Percentiles rank a stretch among this genome's conserved stretches.
These are phyloP conservation scores for Didymella arachidicola DNA, from an alignment of 2,329 filamentous ascomycete species.

Conservation along the genomic window DNA sequence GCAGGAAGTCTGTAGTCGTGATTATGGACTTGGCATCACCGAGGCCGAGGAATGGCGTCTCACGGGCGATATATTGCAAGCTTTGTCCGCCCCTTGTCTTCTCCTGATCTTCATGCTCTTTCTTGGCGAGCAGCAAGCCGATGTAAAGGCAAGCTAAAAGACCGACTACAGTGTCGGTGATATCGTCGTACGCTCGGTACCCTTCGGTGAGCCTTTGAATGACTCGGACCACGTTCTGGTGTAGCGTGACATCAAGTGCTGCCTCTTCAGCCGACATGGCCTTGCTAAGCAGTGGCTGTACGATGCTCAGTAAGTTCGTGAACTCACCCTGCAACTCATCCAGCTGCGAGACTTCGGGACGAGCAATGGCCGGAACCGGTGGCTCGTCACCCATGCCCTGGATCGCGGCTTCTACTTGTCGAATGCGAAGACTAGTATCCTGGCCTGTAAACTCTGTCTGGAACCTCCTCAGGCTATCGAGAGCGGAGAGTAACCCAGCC, in stretches of 20 bases:
- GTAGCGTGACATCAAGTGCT: conserved; percentile 49
- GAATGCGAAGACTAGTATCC: conserved; percentile 70
- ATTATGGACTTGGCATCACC: conserved; percentile 16
- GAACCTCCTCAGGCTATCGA: conserved; percentile 69
- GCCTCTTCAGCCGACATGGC: conserved; percentile 36
- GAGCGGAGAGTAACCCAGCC: conserved; percentile 62
- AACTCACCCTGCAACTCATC: conserved; percentile 82
- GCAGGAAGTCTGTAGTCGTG: conserved; percentile 29
- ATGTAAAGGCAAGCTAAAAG: conserved; percentile 81
- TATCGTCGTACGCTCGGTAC: conserved; percentile 84
- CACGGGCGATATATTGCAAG: conserved; percentile 35
- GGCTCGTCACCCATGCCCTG: conserved; percentile 71
- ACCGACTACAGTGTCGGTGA: conserved; percentile 78
- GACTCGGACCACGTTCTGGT: conserved; percentile 71
- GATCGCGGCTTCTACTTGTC: conserved; percentile 69
- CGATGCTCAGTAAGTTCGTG: conserved; percentile 67
- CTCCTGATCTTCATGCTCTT: conserved; percentile 27
- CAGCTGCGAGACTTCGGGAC: conserved; percentile 73
- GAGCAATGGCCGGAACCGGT: conserved; percentile 71
- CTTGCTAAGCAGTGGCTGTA: conserved; percentile 40
- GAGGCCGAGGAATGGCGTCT: conserved; percentile 47
- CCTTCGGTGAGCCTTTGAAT: conserved; percentile 72
- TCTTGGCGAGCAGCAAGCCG: conserved; percentile 68
- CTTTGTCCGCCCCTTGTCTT: conserved; percentile 28
- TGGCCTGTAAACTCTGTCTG: conserved; percentile 74